These are phyloP conservation scores for Avena eriantha DNA, from an alignment of 176 grass and related monocot species.

Conservation along the genomic window DNA sequence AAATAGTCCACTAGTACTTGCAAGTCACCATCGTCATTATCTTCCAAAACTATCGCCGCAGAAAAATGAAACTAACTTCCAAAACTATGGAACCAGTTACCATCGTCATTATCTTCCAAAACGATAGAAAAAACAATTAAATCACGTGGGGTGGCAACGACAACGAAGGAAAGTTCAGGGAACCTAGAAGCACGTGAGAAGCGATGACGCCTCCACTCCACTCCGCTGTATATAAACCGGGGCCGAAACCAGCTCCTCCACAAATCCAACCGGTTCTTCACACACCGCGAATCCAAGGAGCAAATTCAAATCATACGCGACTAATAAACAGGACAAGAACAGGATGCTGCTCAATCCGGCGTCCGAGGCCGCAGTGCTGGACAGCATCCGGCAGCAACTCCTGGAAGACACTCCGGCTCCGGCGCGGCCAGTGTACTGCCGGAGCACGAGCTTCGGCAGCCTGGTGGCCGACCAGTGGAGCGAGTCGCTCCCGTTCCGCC, in stretches of 20 bases:
- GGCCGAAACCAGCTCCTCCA: neutral
- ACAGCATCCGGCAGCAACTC: constrained; percentile 64
- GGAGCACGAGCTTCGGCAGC: constrained; percentile 78
- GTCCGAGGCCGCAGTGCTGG: constrained; percentile 38
- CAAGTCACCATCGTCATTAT: neutral
- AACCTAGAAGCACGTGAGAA: constrained; percentile 41
- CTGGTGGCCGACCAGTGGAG: constrained; percentile 84
- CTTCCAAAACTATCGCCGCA: neutral
- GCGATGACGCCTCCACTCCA: neutral
- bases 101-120: neutral
- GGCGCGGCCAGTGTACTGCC: constrained; percentile 52
- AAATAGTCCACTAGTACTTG: neutral
- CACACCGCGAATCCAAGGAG: constrained; percentile 13
- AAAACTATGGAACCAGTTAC: neutral
- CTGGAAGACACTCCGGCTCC: constrained; percentile 51
- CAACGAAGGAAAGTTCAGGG: constrained; percentile 63
- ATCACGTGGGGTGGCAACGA: constrained; percentile 51
- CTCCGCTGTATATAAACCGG: constrained; percentile 50
- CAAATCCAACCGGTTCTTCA: neutral
- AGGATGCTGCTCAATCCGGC: constrained; percentile 37
- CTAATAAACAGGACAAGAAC: neutral
- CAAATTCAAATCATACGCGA: constrained; percentile 9
- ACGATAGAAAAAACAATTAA: constrained; percentile 8
- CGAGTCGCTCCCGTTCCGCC: constrained; percentile 76
- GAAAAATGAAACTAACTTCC: neutral